Conservation (phyloP, 352 stramenopile species). For the Phytophthora fragariaefolia region DNA sequence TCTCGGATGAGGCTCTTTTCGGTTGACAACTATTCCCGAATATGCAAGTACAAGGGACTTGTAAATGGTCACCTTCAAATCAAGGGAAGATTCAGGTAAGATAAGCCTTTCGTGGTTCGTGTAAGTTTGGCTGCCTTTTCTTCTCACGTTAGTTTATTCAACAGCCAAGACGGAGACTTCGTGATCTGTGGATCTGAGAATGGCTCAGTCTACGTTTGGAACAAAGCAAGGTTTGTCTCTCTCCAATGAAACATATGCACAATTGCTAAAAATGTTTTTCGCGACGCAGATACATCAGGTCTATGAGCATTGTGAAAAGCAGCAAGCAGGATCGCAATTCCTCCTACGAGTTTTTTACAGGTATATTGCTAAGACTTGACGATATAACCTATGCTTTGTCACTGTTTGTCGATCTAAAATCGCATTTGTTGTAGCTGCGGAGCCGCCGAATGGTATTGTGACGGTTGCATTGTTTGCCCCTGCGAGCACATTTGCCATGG, state of each 20-base stretch:
- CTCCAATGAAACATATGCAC: background rate
- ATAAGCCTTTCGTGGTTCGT: background rate
- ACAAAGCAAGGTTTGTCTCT: conserved; percentile 63
- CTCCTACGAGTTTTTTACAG: conserved; percentile 83
- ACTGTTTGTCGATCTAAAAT: background rate
- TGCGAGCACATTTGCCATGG: conserved; percentile 82
- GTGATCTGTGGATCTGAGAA: conserved; percentile 91
- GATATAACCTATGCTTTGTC: background rate
- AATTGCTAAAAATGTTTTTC: conserved; percentile 3
- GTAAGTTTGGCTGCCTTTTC: background rate
- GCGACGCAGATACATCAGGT: conserved; percentile 42
- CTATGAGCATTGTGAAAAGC: conserved; percentile 69
- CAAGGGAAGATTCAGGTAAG: conserved; percentile 82
- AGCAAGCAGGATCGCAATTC: conserved; percentile 83
- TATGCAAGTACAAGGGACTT: conserved; percentile 93
- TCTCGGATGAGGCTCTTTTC: conserved; percentile 90
- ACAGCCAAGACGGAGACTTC: conserved; percentile 81
- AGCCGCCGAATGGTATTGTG: conserved; percentile 76
- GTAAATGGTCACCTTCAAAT: conserved; percentile 90
- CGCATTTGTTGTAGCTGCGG: conserved; percentile 46
- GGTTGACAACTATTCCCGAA: conserved; percentile 91
- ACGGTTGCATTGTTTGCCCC: conserved; percentile 83
- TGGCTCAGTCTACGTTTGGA: conserved; percentile 88
- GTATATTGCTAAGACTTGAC: conserved; percentile 33
- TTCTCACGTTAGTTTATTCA: background rate